phyloP scores from a whole-genome alignment of 2,329 filamentous ascomycete genomes.

The Pestalotiopsis sp. region DNA sequence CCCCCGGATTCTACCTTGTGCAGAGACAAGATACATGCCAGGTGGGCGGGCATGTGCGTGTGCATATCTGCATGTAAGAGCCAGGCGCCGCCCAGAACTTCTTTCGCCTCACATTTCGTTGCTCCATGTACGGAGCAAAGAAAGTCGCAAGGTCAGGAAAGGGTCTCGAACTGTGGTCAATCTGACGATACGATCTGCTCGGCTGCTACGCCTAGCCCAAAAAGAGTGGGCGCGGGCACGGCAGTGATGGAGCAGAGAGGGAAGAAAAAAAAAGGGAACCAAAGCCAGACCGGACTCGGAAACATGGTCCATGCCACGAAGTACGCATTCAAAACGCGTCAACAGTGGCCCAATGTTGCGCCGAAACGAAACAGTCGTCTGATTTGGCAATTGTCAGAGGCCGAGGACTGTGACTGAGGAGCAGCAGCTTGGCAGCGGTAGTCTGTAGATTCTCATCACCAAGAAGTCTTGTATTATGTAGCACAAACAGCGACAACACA shows the following conservation, averaged over 20 bases:
- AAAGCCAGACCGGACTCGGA: neutral
- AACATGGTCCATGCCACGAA: neutral
- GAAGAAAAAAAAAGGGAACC: too few species aligned
- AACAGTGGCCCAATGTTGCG: neutral
- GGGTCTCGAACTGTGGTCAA: too few species aligned
- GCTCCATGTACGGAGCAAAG: too few species aligned
- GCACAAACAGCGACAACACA: neutral
- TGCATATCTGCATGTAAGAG: too few species aligned
- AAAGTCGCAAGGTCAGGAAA: too few species aligned
- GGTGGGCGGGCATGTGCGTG: too few species aligned
- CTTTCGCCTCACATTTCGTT: too few species aligned
- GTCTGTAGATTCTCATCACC: neutral
- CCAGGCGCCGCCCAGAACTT: too few species aligned
- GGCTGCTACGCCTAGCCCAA: too few species aligned
- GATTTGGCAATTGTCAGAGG: neutral
- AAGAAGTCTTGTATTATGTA: neutral
- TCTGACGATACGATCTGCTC: too few species aligned
- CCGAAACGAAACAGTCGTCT: neutral
- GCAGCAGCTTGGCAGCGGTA: neutral
- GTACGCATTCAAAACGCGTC: neutral
- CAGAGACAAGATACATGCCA: neutral
- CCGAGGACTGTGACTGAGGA: neutral
- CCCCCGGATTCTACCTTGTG: neutral
- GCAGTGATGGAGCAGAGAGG: too few species aligned
- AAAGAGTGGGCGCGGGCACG: too few species aligned